Evolutionary conservation across 306 rosid genomes (phyloP).

Genomic region (Oxytropis ochrocephala): DNA sequence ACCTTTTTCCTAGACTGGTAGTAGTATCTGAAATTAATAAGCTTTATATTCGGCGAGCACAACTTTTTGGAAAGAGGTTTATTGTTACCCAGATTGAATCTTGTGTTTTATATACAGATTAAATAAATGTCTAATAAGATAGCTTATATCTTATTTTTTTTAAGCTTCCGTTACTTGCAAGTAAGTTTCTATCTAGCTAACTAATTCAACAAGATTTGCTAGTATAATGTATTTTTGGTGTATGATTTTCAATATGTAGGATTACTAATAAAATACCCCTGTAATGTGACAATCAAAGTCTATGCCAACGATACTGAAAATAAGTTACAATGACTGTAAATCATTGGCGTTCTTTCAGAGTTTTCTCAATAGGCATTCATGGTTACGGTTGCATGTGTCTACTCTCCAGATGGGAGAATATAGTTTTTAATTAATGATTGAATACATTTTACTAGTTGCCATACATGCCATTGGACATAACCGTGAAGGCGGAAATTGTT

Average conservation of each 20-base stretch:
- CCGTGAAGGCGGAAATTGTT: not conserved
- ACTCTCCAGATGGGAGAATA: not conserved
- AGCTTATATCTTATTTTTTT: not conserved
- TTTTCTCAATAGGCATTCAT: not conserved
- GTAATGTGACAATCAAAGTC: not conserved
- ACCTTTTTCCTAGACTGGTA: slow-evolving; percentile 7
- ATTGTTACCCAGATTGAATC: not conserved
- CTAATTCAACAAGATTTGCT: not conserved
- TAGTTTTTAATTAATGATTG: not conserved
- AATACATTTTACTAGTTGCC: not conserved
- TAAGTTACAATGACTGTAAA: not conserved
- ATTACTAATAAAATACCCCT: not conserved
- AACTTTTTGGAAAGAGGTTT: slow-evolving; percentile 11
- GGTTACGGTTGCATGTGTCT: slow-evolving; percentile 1
- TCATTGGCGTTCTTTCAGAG: not conserved
- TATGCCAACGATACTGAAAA: not conserved
- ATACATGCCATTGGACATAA: not conserved
- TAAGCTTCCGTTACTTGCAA: not conserved
- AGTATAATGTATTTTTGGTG: not conserved
- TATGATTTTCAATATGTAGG: not conserved
- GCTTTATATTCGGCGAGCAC: not conserved
- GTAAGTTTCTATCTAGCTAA: not conserved
- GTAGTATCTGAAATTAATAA: slow-evolving; percentile 1
- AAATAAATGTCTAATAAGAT: not conserved
- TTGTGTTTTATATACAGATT: not conserved